Evolutionary conservation across 345 rosid genomes (phyloP).

Genomic region (Populus euphratica): DNA sequence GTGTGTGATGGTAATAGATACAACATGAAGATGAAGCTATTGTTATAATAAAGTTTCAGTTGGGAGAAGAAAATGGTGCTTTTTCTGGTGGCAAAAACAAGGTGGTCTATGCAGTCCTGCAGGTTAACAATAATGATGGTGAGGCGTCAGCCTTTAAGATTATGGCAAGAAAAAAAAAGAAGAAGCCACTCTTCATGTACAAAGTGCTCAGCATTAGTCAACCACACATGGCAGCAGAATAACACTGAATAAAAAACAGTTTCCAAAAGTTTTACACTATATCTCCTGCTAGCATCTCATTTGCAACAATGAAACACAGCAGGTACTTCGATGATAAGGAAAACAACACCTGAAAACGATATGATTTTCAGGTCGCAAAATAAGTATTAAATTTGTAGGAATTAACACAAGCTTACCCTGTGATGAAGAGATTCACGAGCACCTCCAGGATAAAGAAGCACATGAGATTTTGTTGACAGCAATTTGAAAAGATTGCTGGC

Average conservation of each 20-base stretch:
- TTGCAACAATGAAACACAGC: not conserved
- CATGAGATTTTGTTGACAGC: slow-evolving; percentile 54
- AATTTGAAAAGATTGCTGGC: slow-evolving; percentile 63
- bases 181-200: not conserved
- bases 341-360: not conserved
- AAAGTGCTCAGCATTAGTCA: not conserved
- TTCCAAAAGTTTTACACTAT: not conserved
- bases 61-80: not conserved
- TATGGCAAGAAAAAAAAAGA: not conserved
- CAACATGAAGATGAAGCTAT: not conserved
- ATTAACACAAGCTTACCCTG: slow-evolving; percentile 43
- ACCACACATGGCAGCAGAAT: not conserved
- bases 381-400: not conserved
- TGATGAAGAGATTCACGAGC: slow-evolving; percentile 77
- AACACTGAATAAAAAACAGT: not conserved
- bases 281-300: not conserved
- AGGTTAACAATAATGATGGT: not conserved
- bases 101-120: not conserved
- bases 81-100: not conserved
- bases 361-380: not conserved
- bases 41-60: not conserved
- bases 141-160: not conserved
- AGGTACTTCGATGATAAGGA: not conserved
- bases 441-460: slow-evolving; percentile 87
- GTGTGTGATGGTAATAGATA: not conserved